Evolutionary conservation across 345 rosid genomes (phyloP).

Genomic region (Dipteronia dyeriana): DNA sequence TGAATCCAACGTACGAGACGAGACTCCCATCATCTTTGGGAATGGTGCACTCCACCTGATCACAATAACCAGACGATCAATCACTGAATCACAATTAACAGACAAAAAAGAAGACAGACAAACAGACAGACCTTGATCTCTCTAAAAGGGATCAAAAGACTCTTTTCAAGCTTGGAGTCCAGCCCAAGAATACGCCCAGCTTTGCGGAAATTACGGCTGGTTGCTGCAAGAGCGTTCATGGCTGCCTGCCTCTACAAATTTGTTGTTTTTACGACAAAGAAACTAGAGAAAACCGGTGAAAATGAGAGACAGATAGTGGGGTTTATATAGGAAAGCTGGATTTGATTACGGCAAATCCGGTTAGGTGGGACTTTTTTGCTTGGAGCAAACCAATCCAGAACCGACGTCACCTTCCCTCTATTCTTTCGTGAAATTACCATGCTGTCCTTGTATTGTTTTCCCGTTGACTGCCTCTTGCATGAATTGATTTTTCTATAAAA

Average conservation of each 20-base stretch:
- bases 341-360: neutral
- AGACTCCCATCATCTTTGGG: slow-evolving; percentile 95
- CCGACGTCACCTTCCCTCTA: too few species aligned
- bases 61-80: neutral
- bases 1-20: slow-evolving; percentile 83
- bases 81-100: neutral
- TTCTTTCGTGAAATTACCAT: neutral
- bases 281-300: neutral
- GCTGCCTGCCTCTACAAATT: neutral
- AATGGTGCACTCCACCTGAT: slow-evolving; percentile 96
- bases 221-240: slow-evolving; percentile 94
- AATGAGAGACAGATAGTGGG: neutral
- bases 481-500: too few species aligned
- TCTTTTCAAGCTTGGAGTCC: slow-evolving; percentile 85
- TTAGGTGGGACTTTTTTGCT: neutral
- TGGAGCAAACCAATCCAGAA: neutral
- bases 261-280: neutral
- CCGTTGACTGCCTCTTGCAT: too few species aligned
- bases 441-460: neutral
- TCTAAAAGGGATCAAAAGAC: slow-evolving; percentile 92
- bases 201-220: slow-evolving; percentile 87
- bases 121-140: slow-evolving; percentile 72
- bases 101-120: neutral
- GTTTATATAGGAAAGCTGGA: neutral
- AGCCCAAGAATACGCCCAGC: slow-evolving; percentile 86